These are phyloP conservation scores for Septoria petroselini DNA, from an alignment of 2,329 filamentous ascomycete genomes.

Conservation along the genomic window DNA sequence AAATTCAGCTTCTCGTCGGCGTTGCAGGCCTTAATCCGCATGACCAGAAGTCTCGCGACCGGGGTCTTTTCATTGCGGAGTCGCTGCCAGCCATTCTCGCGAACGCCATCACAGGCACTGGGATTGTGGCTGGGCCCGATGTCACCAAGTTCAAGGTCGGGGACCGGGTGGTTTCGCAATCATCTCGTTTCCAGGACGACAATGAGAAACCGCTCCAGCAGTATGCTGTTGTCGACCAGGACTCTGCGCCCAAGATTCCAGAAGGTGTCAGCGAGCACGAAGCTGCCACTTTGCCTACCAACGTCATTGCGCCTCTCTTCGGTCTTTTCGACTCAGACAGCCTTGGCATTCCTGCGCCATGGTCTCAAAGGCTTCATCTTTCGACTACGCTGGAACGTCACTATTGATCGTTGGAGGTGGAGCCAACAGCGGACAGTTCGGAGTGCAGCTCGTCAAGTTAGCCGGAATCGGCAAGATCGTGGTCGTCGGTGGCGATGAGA, in stretches of 20 bases:
- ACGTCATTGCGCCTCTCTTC: neutral
- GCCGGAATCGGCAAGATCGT: slow-evolving; percentile 1
- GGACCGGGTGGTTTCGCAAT: neutral
- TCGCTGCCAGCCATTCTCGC: neutral
- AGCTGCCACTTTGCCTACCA: neutral
- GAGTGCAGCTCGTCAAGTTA: neutral
- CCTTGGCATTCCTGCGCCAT: neutral
- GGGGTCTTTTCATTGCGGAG: neutral
- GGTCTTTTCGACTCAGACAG: neutral
- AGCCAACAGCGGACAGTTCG: neutral
- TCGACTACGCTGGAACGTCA: neutral
- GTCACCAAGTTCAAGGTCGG: neutral
- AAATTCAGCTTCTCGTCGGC: neutral
- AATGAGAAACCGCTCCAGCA: neutral
- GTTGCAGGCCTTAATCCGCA: slow-evolving; percentile 1
- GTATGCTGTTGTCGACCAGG: slow-evolving; percentile 1
- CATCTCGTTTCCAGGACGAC: no score
- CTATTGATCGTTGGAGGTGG: slow-evolving; percentile 2
- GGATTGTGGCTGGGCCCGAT: neutral
- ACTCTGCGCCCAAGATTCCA: neutral
- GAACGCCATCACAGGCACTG: neutral
- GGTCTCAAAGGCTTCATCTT: neutral
- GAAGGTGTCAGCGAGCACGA: neutral
- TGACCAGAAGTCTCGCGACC: neutral
- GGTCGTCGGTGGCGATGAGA: neutral